Evolutionary conservation across 345 rosid genomes (phyloP).

Genomic region (Linum tenue): DNA sequence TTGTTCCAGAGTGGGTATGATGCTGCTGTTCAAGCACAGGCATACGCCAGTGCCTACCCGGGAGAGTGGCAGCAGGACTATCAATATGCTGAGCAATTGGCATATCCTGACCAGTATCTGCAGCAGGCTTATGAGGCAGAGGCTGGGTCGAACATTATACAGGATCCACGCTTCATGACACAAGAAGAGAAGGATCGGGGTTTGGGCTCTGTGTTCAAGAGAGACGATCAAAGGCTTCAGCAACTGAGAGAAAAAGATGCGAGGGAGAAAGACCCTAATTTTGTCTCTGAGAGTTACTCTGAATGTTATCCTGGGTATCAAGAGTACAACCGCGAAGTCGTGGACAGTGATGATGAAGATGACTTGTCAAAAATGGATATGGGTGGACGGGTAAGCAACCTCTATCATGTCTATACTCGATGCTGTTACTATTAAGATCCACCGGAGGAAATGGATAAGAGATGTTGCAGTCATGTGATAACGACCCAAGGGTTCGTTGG

Average conservation of each 20-base stretch:
- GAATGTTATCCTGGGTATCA: conserved; percentile 99
- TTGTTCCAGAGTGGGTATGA: conserved; percentile 62
- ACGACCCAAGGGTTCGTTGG: neutral
- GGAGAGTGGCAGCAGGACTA: conserved; percentile 92
- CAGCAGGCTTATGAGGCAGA: conserved; percentile 60
- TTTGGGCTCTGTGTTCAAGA: conserved; percentile 94
- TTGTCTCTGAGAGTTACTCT: conserved; percentile 90
- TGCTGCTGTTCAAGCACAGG: conserved; percentile 63
- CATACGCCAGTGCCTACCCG: conserved; percentile 56
- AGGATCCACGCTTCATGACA: conserved; percentile 85
- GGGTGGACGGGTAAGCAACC: conserved; percentile 81
- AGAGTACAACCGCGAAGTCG: conserved; percentile 86
- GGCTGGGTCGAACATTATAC: conserved; percentile 29
- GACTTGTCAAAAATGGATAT: conserved; percentile 96
- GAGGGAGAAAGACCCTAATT: conserved; percentile 88
- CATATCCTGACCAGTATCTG: conserved; percentile 73
- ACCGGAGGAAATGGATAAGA: neutral
- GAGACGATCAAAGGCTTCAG: conserved; percentile 92
- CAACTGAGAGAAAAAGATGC: conserved; percentile 86
- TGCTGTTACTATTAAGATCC: neutral
- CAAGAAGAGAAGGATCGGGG: conserved; percentile 99
- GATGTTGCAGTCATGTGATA: neutral
- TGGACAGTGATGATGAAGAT: conserved; percentile 89
- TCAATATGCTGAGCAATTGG: conserved; percentile 78
- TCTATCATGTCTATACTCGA: neutral